phyloP scores from a whole-genome alignment of 768 basidiomycete genomes.

The Gloeostereum incarnatum region DNA sequence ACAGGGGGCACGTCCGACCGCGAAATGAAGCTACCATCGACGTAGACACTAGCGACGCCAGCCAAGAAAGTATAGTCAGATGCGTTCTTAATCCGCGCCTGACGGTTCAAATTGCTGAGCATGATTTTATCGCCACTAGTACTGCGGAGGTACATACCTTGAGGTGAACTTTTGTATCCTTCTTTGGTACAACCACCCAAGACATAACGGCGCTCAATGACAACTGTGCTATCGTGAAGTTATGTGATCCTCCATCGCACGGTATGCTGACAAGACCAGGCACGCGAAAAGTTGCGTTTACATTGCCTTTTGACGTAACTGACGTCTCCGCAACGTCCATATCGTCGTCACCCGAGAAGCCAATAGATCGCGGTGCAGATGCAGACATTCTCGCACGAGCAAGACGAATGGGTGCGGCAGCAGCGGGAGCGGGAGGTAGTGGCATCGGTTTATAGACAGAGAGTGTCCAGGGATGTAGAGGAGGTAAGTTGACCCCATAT shows the following conservation, averaged over 20 bases:
- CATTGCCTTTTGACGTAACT: slow-evolving; percentile 26
- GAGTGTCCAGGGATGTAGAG: slow-evolving; percentile 26
- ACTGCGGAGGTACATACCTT: slow-evolving; percentile 16
- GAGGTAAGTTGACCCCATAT: slow-evolving; percentile 26
- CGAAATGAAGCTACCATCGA: slow-evolving; percentile 49
- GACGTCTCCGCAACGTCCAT: slow-evolving; percentile 12
- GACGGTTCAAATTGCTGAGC: background rate
- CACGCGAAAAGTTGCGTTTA: slow-evolving; percentile 30
- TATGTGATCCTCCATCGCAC: slow-evolving; percentile 28
- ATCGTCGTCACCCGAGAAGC: no score
- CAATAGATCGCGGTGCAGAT: background rate
- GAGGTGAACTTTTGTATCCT: slow-evolving; percentile 26
- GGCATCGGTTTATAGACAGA: slow-evolving; percentile 12
- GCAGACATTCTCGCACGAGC: background rate
- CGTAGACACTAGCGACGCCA: slow-evolving; percentile 40
- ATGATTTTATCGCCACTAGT: background rate
- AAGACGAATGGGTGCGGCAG: no score
- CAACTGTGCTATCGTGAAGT: slow-evolving; percentile 29
- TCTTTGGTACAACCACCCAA: slow-evolving; percentile 33
- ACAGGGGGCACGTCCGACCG: slow-evolving; percentile 31
- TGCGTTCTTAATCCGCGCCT: slow-evolving; percentile 43
- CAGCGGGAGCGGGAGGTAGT: background rate
- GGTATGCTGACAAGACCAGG: slow-evolving; percentile 33
- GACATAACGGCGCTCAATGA: slow-evolving; percentile 26
- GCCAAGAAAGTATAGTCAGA: slow-evolving; percentile 42